Evolutionary conservation across 768 basidiomycete genomes (phyloP).

Genomic region (Sarcodon aspratus): DNA sequence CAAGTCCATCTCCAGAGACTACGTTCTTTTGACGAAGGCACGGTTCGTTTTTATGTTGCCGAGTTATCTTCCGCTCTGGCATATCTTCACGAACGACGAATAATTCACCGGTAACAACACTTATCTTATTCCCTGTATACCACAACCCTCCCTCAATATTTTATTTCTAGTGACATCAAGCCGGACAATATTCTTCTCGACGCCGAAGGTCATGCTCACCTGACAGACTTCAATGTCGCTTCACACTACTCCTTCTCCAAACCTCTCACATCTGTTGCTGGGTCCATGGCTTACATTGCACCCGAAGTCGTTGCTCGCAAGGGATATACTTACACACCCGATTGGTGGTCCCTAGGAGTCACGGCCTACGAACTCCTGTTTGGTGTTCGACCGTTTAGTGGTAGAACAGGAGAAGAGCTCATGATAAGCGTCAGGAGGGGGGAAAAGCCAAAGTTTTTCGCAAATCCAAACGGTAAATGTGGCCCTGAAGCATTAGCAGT

Average conservation of each 20-base stretch:
- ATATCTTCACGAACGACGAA: slow-evolving; percentile 85
- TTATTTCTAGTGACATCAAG: slow-evolving; percentile 68
- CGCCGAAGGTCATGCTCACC: slow-evolving; percentile 83
- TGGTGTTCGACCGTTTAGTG: slow-evolving; percentile 78
- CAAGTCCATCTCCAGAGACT: slow-evolving; percentile 78
- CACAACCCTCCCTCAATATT: not conserved
- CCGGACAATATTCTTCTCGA: slow-evolving; percentile 97
- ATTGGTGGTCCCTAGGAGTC: slow-evolving; percentile 95
- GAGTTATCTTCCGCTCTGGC: slow-evolving; percentile 78
- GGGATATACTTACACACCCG: slow-evolving; percentile 88
- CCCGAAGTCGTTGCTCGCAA: slow-evolving; percentile 85
- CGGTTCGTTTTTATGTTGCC: slow-evolving; percentile 80
- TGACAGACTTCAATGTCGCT: slow-evolving; percentile 98
- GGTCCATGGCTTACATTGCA: slow-evolving; percentile 99
- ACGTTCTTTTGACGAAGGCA: slow-evolving; percentile 52
- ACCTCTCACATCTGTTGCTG: slow-evolving; percentile 85
- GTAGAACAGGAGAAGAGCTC: slow-evolving; percentile 81
- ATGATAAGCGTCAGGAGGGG: slow-evolving; percentile 68
- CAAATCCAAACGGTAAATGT: slow-evolving; percentile 45
- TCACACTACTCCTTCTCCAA: slow-evolving; percentile 91
- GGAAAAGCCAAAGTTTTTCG: slow-evolving; percentile 70
- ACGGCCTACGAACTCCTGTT: slow-evolving; percentile 84
- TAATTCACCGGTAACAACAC: slow-evolving; percentile 74
- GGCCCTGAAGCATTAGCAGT: slow-evolving; percentile 57
- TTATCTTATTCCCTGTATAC: not conserved